Evolutionary conservation across 139 green algal genomes (phyloP).

Genomic region (Protoeuglena noctilucae): DNA sequence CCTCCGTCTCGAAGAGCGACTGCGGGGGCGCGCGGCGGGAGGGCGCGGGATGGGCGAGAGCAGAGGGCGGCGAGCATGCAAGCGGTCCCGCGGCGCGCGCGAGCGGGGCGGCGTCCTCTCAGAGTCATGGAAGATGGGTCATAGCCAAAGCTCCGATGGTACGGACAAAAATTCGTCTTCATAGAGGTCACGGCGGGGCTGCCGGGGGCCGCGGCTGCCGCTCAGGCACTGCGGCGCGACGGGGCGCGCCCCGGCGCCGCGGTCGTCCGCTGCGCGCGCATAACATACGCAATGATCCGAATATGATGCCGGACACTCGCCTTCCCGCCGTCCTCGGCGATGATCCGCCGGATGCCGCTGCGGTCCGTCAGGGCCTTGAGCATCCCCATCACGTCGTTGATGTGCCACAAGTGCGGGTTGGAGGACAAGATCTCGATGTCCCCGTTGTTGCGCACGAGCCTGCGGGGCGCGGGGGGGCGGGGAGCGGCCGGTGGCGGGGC

Average conservation of each 20-base stretch:
- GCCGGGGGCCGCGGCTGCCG: constrained; percentile 14
- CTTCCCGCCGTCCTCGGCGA: constrained; percentile 36
- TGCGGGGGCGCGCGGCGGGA: too few species aligned
- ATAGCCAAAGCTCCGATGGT: constrained; percentile 9
- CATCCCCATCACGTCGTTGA: constrained; percentile 61
- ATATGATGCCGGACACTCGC: too few species aligned
- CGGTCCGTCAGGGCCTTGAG: constrained; percentile 77
- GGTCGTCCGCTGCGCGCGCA: too few species aligned
- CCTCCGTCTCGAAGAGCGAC: constrained; percentile 48
- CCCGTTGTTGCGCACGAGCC: too few species aligned
- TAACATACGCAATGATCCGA: too few species aligned
- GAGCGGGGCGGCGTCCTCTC: constrained; percentile 7
- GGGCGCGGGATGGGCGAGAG: too few species aligned
- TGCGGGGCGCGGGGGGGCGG: too few species aligned
- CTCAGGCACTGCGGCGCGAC: constrained; percentile 12
- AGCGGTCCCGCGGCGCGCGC: too few species aligned
- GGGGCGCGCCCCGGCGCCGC: too few species aligned
- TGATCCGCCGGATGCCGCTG: constrained; percentile 51
- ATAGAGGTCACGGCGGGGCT: not conserved
- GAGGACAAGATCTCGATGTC: too few species aligned
- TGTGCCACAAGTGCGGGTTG: constrained; percentile 53
- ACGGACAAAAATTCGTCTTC: not conserved
- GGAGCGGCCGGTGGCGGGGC: too few species aligned
- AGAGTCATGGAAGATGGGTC: constrained; percentile 4
- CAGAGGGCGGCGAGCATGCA: too few species aligned